These are phyloP conservation scores for Elaeis oleifera DNA, from an alignment of 202 grass and related monocot genomes.

Conservation along the genomic window DNA sequence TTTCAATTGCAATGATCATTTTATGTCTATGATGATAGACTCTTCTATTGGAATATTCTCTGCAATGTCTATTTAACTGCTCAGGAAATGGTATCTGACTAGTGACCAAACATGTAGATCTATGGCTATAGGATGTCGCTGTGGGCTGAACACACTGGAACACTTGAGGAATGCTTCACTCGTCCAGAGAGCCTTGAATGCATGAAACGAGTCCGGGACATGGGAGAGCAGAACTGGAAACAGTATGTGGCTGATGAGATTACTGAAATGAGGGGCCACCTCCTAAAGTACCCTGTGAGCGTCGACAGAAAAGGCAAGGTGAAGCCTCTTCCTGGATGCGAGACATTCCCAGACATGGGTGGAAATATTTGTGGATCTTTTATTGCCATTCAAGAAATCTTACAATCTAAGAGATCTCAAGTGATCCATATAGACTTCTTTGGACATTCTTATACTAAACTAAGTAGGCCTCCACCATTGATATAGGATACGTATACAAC, in stretches of 20 bases:
- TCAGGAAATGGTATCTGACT: too few species aligned
- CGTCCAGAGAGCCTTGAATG: slow-evolving; percentile 53
- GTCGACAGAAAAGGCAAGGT: slow-evolving; percentile 41
- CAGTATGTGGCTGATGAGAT: slow-evolving; percentile 33
- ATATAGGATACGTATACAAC: too few species aligned
- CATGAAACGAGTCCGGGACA: slow-evolving; percentile 34
- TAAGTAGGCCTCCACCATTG: too few species aligned
- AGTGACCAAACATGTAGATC: slow-evolving; percentile 29
- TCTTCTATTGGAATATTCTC: too few species aligned
- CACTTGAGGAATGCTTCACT: slow-evolving; percentile 31
- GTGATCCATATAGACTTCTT: too few species aligned
- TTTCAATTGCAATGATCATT: too few species aligned
- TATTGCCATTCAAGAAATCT: slow-evolving; percentile 62
- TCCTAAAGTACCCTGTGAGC: slow-evolving; percentile 62
- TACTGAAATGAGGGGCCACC: slow-evolving; percentile 47
- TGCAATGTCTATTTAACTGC: too few species aligned
- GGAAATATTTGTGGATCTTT: slow-evolving; percentile 59
- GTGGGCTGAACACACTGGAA: slow-evolving; percentile 60
- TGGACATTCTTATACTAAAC: too few species aligned
- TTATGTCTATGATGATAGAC: too few species aligned
- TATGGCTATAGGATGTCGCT: slow-evolving; percentile 74
- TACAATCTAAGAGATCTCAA: slow-evolving; percentile 37
- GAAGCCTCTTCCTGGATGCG: slow-evolving; percentile 24
- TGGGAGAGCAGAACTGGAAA: slow-evolving; percentile 58
- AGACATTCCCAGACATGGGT: slow-evolving; percentile 53